These are phyloP conservation scores for Ilex aquifolium DNA, from an alignment of 257 asterid genomes.

Conservation along the genomic window DNA sequence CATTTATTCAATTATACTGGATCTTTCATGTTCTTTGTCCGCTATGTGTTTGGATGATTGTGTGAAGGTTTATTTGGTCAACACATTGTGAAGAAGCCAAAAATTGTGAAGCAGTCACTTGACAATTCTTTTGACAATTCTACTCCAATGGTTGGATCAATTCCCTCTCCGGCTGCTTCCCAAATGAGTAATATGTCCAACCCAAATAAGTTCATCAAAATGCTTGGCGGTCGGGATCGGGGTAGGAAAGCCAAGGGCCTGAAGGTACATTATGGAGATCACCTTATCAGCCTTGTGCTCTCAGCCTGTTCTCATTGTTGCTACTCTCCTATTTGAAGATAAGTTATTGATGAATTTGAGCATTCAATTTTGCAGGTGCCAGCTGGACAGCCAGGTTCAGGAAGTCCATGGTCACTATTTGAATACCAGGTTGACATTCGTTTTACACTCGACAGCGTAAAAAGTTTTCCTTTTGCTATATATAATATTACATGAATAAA, in stretches of 20 bases:
- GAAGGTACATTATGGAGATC: slow-evolving; percentile 52
- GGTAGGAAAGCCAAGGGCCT: slow-evolving; percentile 66
- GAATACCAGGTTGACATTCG: slow-evolving; percentile 74
- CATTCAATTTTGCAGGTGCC: slow-evolving; percentile 50
- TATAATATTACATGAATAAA: not conserved
- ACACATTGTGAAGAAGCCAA: slow-evolving; percentile 66
- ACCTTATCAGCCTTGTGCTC: not conserved
- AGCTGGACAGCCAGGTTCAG: slow-evolving; percentile 62
- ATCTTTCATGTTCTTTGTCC: slow-evolving; percentile 9
- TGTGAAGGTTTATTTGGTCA: slow-evolving; percentile 77
- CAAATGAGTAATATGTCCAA: slow-evolving; percentile 81
- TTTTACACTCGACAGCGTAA: not conserved
- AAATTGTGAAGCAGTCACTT: slow-evolving; percentile 57
- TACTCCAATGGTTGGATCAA: slow-evolving; percentile 52
- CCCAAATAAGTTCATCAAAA: slow-evolving; percentile 63
- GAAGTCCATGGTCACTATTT: slow-evolving; percentile 78
- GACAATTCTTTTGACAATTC: slow-evolving; percentile 70
- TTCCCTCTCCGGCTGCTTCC: slow-evolving; percentile 85
- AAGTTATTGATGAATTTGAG: slow-evolving; percentile 9
- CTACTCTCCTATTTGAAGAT: not conserved
- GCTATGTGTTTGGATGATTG: slow-evolving; percentile 19
- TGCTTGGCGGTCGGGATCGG: slow-evolving; percentile 82
- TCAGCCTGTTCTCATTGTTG: slow-evolving; percentile 3
- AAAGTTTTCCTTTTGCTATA: not conserved
- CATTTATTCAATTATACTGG: slow-evolving; percentile 5